Conservation (phyloP, 2,329 filamentous ascomycete species). For the Fusarium sp. region DNA sequence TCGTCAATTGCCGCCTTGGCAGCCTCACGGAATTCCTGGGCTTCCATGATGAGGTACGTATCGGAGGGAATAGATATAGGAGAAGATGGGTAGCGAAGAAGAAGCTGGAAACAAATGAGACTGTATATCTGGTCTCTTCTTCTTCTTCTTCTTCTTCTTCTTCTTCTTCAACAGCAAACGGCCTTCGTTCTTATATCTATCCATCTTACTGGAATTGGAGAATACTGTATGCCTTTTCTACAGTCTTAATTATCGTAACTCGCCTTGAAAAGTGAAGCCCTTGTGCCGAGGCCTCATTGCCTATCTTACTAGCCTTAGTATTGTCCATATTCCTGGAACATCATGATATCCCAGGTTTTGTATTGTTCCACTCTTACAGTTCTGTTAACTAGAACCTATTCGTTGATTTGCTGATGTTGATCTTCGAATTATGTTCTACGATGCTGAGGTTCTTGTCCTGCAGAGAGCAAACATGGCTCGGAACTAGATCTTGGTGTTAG, state of each 20-base stretch:
- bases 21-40: constrained; percentile 77
- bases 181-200: constrained; percentile 2
- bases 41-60: constrained; percentile 69
- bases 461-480: constrained; percentile 8
- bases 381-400: neutral
- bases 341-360: neutral
- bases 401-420: neutral
- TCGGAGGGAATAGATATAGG: neutral
- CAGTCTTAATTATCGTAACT: neutral
- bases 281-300: neutral
- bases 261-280: neutral
- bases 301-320: neutral
- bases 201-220: neutral
- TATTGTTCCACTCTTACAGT: neutral
- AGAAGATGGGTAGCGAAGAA: neutral
- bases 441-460: neutral
- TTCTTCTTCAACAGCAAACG: neutral
- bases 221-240: neutral
- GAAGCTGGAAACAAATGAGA: neutral
- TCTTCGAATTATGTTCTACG: neutral
- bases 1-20: constrained; percentile 83
- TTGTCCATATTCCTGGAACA: neutral
- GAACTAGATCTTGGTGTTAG: neutral
- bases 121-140: too few species aligned
- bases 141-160: too few species aligned